Evolutionary conservation across 441 rosid species (phyloP).

Genomic region (Aleurites moluccanus): DNA sequence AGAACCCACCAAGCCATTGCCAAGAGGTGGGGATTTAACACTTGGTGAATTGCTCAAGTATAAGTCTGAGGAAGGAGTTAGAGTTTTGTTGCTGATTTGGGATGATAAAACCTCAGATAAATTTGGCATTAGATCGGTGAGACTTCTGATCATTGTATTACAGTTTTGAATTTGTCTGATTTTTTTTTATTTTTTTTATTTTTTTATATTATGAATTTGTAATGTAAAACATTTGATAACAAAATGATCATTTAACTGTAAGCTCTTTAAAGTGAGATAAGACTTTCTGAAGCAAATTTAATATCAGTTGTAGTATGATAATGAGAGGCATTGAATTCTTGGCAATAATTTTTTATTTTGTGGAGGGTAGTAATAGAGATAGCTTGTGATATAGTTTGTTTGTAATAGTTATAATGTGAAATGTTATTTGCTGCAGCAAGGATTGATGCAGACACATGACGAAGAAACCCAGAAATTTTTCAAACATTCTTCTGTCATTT

Average conservation of each 20-base stretch:
- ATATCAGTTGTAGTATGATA: neutral
- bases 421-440: slow-evolving; percentile 45
- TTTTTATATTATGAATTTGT: neutral
- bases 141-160: slow-evolving; percentile 18
- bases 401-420: neutral
- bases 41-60: slow-evolving; percentile 92
- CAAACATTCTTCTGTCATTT: slow-evolving; percentile 81
- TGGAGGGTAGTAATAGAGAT: neutral
- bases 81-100: slow-evolving; percentile 84
- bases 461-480: slow-evolving; percentile 81
- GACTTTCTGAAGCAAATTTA: neutral
- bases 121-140: slow-evolving; percentile 61
- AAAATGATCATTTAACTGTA: neutral
- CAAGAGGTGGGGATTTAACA: slow-evolving; percentile 75
- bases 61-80: slow-evolving; percentile 89
- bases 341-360: neutral
- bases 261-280: neutral
- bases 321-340: neutral
- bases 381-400: neutral
- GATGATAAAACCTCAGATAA: slow-evolving; percentile 85
- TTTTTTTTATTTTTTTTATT: neutral
- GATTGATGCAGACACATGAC: slow-evolving; percentile 86
- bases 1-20: slow-evolving; percentile 65
- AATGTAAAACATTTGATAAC: neutral
- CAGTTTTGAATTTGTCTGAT: neutral